These are phyloP conservation scores for Aspergillus ruber DNA, from an alignment of 2,329 filamentous ascomycete species.

Conservation along the genomic window DNA sequence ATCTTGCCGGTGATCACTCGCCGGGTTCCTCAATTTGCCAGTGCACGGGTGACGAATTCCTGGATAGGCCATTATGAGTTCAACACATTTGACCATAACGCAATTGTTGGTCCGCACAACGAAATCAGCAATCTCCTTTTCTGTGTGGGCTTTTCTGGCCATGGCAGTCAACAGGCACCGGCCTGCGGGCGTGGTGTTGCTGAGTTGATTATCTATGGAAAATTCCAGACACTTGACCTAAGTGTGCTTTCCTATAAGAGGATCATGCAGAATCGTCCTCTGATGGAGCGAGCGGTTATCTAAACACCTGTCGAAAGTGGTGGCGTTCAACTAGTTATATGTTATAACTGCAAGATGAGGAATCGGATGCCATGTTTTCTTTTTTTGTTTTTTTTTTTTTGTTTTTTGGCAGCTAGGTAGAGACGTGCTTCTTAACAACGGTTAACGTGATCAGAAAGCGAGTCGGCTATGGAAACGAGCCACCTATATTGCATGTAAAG, in stretches of 20 bases:
- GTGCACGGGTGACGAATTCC: constrained; percentile 7
- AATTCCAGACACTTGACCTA: constrained; percentile 8
- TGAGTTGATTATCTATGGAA: constrained; percentile 10
- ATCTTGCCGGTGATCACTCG: constrained; percentile 10
- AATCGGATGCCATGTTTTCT: no score
- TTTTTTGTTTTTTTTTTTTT: no score
- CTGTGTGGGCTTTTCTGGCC: constrained; percentile 10
- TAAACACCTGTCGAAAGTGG: no score
- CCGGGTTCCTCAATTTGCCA: constrained; percentile 7
- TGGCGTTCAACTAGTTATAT: no score
- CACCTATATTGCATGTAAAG: no score
- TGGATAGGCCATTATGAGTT: constrained; percentile 16
- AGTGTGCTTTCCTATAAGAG: constrained; percentile 1
- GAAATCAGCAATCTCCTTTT: constrained; percentile 7
- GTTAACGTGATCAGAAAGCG: no score
- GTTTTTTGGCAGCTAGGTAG: no score
- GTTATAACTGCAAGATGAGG: no score
- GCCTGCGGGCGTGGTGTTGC: constrained; percentile 10
- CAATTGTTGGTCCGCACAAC: constrained; percentile 8
- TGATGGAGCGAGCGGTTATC: constrained; percentile 4
- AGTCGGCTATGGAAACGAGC: no score
- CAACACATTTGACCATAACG: constrained; percentile 14
- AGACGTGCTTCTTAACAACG: no score
- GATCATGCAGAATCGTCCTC: not conserved
- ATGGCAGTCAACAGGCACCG: constrained; percentile 11